phyloP scores from a whole-genome alignment of 371 early-diverging fungal species.

The Capillidium rhysosporum region DNA sequence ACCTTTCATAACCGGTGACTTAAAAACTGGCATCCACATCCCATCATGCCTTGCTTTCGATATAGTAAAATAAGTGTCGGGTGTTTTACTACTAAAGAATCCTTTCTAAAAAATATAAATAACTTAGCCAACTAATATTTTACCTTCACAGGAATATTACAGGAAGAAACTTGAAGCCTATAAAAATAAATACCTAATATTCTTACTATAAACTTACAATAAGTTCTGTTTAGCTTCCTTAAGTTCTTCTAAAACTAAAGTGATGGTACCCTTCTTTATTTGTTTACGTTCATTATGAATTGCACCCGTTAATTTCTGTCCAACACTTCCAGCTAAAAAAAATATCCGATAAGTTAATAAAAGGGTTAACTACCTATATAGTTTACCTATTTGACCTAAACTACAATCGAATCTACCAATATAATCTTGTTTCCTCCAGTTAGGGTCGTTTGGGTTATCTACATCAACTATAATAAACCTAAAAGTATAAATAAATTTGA shows the following conservation, averaged over 20 bases:
- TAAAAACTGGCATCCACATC: not conserved
- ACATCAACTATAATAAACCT: slow-evolving; percentile 22
- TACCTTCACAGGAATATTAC: not conserved
- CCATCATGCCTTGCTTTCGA: not conserved
- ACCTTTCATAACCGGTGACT: not conserved
- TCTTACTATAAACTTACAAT: not conserved
- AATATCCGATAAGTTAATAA: not conserved
- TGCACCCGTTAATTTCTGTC: not conserved
- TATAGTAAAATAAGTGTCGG: not conserved
- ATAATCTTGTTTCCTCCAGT: slow-evolving; percentile 18
- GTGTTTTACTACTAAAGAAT: not conserved
- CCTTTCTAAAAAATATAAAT: not conserved
- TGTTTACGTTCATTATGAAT: not conserved
- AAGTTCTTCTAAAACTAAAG: not conserved
- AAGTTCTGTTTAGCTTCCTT: slow-evolving; percentile 12
- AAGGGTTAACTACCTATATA: not conserved
- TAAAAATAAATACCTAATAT: not conserved
- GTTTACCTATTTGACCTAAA: slow-evolving; percentile 16
- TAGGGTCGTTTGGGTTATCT: slow-evolving; percentile 14
- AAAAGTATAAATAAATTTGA: not conserved
- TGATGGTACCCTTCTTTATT: not conserved
- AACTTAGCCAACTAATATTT: not conserved
- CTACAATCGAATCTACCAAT: slow-evolving; percentile 20
- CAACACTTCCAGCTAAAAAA: not conserved
- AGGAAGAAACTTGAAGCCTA: not conserved